Evolutionary conservation across 2,329 filamentous ascomycete genomes (phyloP).

Genomic region (Fusarium sororula): DNA sequence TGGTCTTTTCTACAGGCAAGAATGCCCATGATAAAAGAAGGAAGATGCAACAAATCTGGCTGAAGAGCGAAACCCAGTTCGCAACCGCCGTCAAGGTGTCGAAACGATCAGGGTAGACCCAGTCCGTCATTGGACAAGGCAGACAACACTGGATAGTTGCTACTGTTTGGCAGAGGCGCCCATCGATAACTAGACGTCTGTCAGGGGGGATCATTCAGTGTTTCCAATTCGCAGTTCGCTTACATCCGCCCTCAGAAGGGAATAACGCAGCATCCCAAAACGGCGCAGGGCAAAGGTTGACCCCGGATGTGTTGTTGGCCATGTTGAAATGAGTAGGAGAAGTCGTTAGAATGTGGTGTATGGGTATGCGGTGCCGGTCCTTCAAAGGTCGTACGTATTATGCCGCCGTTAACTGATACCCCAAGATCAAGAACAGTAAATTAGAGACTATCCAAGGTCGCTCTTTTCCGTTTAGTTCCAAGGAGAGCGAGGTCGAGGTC

Average conservation of each 20-base stretch:
- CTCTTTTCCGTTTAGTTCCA: background rate
- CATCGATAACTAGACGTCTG: conserved; percentile 60
- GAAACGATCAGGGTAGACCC: conserved; percentile 72
- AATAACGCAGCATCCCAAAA: conserved; percentile 74
- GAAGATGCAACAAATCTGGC: conserved; percentile 77
- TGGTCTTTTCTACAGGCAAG: conserved; percentile 87
- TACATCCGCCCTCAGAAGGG: conserved; percentile 72
- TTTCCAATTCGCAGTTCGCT: conserved; percentile 23
- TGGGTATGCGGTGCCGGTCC: conserved; percentile 15
- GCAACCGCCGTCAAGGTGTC: conserved; percentile 68
- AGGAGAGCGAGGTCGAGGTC: background rate
- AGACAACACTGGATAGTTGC: conserved; percentile 76
- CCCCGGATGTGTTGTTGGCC: conserved; percentile 51
- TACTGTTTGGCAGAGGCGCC: conserved; percentile 62
- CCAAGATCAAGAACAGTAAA: background rate
- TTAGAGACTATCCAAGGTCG: background rate
- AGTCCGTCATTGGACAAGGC: conserved; percentile 88
- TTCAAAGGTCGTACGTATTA: background rate
- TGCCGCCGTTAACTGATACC: background rate
- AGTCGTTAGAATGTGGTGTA: background rate
- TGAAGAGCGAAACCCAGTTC: conserved; percentile 84
- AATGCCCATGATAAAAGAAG: conserved; percentile 81
- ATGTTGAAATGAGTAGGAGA: conserved; percentile 31
- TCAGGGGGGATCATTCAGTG: conserved; percentile 6
- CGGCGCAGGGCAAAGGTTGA: conserved; percentile 68